Evolutionary conservation across 768 basidiomycete species (phyloP).

Genomic region (Lactarius hatsudake): DNA sequence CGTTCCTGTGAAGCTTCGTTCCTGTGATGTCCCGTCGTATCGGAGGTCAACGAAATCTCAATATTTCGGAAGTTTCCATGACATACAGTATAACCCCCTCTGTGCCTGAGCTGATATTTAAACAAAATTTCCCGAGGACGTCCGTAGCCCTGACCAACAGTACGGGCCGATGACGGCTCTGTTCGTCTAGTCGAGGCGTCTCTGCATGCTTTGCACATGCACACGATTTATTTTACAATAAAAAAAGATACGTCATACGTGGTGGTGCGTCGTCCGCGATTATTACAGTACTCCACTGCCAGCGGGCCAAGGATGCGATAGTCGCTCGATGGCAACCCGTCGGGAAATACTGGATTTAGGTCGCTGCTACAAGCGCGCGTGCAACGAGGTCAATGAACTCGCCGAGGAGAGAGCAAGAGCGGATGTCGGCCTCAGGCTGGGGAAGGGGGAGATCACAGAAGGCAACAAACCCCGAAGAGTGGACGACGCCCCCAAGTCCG

Average conservation of each 20-base stretch:
- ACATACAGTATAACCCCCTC: not conserved
- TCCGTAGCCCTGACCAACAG: not conserved
- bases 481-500: not conserved
- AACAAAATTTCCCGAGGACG: not conserved
- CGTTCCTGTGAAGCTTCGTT: not conserved
- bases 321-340: not conserved
- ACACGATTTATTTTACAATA: not conserved
- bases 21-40: not conserved
- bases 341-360: not conserved
- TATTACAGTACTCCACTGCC: not conserved
- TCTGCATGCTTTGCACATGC: slow-evolving; percentile 7
- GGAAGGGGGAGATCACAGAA: not conserved
- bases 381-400: not conserved
- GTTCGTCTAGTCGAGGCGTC: slow-evolving; percentile 4
- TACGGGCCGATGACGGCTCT: slow-evolving; percentile 1
- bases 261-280: not conserved
- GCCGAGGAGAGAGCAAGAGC: not conserved
- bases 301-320: not conserved
- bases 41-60: slow-evolving; percentile 1
- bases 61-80: slow-evolving; percentile 3
- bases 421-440: not conserved
- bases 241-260: not conserved
- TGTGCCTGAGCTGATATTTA: not conserved
- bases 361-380: not conserved
- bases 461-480: not conserved